Percentiles rank a stretch among this genome's conserved stretches.
Evolutionary conservation across 345 rosid species (phyloP).

Genomic region (Combretum micranthum): DNA sequence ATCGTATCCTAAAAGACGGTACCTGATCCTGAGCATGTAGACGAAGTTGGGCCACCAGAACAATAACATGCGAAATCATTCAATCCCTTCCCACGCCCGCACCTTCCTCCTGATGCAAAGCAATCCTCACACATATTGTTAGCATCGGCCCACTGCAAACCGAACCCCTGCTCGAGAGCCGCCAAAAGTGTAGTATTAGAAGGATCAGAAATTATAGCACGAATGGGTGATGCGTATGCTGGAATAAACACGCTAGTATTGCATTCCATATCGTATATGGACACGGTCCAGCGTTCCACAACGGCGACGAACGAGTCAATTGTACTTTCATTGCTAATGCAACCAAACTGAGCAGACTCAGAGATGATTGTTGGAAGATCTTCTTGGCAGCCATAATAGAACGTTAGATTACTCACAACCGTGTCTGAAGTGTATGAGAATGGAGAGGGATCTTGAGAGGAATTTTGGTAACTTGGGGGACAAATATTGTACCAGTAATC

Average conservation of each 20-base stretch:
- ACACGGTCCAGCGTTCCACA: too few species aligned
- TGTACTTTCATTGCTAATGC: not conserved
- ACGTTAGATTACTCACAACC: not conserved
- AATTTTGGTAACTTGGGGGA: not conserved
- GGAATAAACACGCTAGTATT: conserved; percentile 5
- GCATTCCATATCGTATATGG: conserved; percentile 14
- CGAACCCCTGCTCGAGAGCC: conserved; percentile 11
- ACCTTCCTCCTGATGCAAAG: conserved; percentile 7
- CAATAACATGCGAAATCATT: conserved; percentile 5
- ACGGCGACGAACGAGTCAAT: too few species aligned
- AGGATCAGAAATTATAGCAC: not conserved
- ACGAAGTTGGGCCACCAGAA: conserved; percentile 3
- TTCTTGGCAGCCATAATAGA: conserved; percentile 1
- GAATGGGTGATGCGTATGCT: not conserved
- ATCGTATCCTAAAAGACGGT: too few species aligned
- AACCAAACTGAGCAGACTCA: conserved; percentile 1
- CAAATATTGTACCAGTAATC: conserved; percentile 1
- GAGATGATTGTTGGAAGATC: not conserved
- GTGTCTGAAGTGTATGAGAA: conserved; percentile 6
- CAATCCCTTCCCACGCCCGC: not conserved
- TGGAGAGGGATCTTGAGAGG: not conserved
- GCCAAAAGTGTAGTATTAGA: not conserved
- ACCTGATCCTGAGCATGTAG: conserved; percentile 7
- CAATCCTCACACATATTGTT: not conserved
- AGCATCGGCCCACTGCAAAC: conserved; percentile 8